phyloP scores from a whole-genome alignment of 2,329 filamentous ascomycete species.

The Myriosclerotinia scirpicola region DNA sequence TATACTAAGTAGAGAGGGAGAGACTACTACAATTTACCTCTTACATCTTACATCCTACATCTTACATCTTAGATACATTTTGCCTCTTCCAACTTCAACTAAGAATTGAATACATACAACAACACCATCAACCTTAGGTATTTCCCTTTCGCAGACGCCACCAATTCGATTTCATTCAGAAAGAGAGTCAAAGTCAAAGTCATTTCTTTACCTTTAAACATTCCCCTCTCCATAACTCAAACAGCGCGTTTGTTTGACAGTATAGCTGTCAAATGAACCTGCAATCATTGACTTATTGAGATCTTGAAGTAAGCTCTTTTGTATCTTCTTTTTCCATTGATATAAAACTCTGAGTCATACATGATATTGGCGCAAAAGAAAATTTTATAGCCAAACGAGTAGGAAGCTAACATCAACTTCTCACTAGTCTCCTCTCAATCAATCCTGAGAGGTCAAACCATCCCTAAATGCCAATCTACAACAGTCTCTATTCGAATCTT shows the following conservation, averaged over 20 bases:
- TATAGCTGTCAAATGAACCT: slow-evolving; percentile 98
- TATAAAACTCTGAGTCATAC: slow-evolving; percentile 12
- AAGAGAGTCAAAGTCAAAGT: neutral
- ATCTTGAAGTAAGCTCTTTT: slow-evolving; percentile 28
- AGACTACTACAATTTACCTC: too few species aligned
- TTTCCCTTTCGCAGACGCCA: slow-evolving; percentile 1
- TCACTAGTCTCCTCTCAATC: slow-evolving; percentile 37
- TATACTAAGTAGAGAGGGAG: neutral
- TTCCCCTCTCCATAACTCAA: slow-evolving; percentile 35
- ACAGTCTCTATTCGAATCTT: slow-evolving; percentile 72
- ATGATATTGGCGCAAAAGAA: neutral
- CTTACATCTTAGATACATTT: neutral
- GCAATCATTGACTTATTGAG: slow-evolving; percentile 52
- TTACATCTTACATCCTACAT: neutral
- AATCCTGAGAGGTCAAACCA: slow-evolving; percentile 62
- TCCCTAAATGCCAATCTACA: slow-evolving; percentile 89
- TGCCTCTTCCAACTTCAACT: neutral
- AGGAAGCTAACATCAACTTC: slow-evolving; percentile 24
- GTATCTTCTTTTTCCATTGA: slow-evolving; percentile 25
- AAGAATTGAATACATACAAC: neutral
- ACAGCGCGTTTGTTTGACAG: slow-evolving; percentile 91
- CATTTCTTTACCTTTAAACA: slow-evolving; percentile 18
- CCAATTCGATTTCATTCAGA: neutral
- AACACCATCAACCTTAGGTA: slow-evolving; percentile 2
- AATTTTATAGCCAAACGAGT: neutral